These are phyloP conservation scores for Pseudopediastrum boryanum DNA, from an alignment of 139 green algal genomes.

Conservation along the genomic window DNA sequence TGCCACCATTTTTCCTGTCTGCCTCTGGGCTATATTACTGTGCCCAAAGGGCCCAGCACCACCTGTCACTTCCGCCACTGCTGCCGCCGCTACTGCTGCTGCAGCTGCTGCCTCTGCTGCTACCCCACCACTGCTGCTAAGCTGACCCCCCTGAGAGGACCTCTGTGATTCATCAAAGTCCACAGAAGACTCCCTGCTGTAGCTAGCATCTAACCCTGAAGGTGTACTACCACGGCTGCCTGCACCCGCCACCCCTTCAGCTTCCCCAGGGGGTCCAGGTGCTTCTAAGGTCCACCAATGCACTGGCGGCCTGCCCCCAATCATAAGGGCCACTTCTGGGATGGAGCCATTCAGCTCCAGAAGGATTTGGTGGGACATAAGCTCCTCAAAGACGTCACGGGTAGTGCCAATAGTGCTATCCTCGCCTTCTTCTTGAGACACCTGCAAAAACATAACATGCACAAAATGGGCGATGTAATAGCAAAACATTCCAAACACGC, in stretches of 20 bases:
- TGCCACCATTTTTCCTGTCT: background rate
- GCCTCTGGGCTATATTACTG: too few species aligned
- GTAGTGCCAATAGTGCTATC: constrained; percentile 27
- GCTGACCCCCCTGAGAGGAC: too few species aligned
- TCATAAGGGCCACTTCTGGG: constrained; percentile 62
- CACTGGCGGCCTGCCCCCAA: constrained; percentile 51
- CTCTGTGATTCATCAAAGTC: too few species aligned
- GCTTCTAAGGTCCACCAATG: constrained; percentile 54
- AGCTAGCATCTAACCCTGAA: too few species aligned
- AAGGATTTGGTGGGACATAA: constrained; percentile 44
- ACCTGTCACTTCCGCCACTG: too few species aligned
- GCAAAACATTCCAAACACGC: too few species aligned
- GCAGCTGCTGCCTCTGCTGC: background rate
- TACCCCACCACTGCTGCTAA: too few species aligned
- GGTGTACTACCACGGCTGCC: too few species aligned
- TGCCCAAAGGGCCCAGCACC: too few species aligned
- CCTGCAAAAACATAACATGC: background rate
- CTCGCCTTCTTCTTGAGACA: constrained; percentile 7
- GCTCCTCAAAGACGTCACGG: constrained; percentile 47
- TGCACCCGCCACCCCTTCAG: background rate
- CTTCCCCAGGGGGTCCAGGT: background rate
- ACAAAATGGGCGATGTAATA: too few species aligned
- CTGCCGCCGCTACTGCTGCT: background rate
- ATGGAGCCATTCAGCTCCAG: constrained; percentile 57
- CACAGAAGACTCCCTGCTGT: too few species aligned